phyloP scores from a whole-genome alignment of 2,329 filamentous ascomycete genomes.

The Botrytis pseudocinerea region DNA sequence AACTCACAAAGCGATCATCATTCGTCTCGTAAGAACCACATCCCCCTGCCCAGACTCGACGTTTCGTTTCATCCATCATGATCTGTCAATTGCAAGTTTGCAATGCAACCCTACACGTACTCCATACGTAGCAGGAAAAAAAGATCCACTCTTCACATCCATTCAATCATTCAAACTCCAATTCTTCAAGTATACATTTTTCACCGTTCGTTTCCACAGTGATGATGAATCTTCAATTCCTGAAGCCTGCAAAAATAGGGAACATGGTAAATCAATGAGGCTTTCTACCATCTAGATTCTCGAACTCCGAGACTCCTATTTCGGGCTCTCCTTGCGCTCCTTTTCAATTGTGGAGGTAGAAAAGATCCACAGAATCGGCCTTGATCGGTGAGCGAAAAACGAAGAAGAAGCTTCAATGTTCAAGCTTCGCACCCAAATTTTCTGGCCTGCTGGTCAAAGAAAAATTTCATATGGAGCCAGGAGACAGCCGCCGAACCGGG shows the following conservation, averaged over 20 bases:
- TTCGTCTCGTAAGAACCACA: neutral
- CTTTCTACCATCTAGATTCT: constrained; percentile 1
- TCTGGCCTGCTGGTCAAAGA: neutral
- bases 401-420: neutral
- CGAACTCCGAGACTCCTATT: neutral
- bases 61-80: constrained; percentile 8
- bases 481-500: neutral
- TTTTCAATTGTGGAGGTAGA: neutral
- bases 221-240: neutral
- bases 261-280: neutral
- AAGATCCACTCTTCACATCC: constrained; percentile 3
- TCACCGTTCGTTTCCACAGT: constrained; percentile 10
- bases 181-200: neutral
- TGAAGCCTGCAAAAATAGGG: neutral
- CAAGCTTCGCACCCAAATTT: neutral
- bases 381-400: constrained; percentile 1
- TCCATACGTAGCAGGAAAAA: neutral
- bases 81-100: constrained; percentile 12
- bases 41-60: neutral
- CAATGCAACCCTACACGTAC: constrained; percentile 1
- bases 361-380: neutral
- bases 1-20: neutral
- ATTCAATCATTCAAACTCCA: neutral
- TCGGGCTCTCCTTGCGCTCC: neutral
- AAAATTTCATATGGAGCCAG: constrained; percentile 6